Base-by-base conservation (phyloP, 139 green algal species). In the Mesotaenium endlicherianum region DNA sequence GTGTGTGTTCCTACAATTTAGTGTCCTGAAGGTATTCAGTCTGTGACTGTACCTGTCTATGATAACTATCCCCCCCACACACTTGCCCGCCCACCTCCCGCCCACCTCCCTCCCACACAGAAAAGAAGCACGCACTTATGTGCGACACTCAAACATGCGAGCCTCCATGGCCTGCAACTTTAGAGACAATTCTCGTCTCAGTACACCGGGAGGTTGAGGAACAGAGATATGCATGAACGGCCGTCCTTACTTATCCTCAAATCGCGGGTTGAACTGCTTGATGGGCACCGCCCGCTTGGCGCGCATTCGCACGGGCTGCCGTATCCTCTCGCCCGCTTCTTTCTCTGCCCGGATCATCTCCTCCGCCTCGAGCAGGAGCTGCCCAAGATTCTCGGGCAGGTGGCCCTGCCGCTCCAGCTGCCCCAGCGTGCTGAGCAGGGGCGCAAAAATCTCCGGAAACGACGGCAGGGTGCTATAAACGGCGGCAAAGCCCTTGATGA, bases 181-280 rank as follows among this genome's bases (percentile, higher is more conserved):
- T 5, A 31, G 50, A 20, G 20, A 1, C 3, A 1, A 26, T 67
- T 26, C 3, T 40, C 34, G 55, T 68, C 55, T 30, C 36, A 39
- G 55, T 30, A n/a, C 2, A 2, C 11, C 2, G 55, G n/a, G 17
- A 68, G 36, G 14, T 30, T 68, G 55, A 30, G 14, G 20, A 0
- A 4, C n/a, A 3, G 0, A 30, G 17, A 30, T 3, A 40, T 2
- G 16, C 11, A 1, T n/a, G 53, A 30, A 6, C 20, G 53, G 2
- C 16, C 16, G 36, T 34, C 30, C 68, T 86, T 81, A 96, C 74
- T 95, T 91, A 34, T 97, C 93, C 90, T 98, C 95, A 75, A 95
- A 98, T 36, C 92, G 88, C 0, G 95, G 95, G 86, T 97, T 98
- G 90, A 90, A 96, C 77, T 86, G 82, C 81, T 92, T 91, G 34